Percentiles rank a stretch among this genome's conserved stretches.
Conservation (phyloP, 805 yeast species). For the Babjeviella inositovora region DNA sequence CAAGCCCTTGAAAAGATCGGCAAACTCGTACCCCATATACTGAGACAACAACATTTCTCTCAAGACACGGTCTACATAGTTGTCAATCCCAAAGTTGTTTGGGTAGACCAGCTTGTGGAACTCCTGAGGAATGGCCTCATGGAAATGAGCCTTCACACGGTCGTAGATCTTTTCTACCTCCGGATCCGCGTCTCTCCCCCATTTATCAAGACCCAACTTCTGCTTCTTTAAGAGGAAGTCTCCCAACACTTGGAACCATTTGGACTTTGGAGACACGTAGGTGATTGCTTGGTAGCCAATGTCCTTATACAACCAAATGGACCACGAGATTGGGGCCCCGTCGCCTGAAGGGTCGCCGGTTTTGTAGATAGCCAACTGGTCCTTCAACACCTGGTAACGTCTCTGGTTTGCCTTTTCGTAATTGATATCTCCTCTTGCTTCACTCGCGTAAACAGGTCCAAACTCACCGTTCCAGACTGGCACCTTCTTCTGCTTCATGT, state of each 20-base stretch:
- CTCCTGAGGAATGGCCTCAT: constrained; percentile 20
- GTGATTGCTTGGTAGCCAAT: constrained; percentile 34
- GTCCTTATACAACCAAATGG: constrained; percentile 37
- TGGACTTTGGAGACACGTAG: constrained; percentile 24
- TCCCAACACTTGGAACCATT: constrained; percentile 23
- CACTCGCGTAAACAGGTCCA: constrained; percentile 31
- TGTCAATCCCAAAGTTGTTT: constrained; percentile 15
- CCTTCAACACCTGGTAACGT: constrained; percentile 23
- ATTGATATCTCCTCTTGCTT: constrained; percentile 21
- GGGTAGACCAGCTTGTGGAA: constrained; percentile 23
- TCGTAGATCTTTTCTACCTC: constrained; percentile 17
- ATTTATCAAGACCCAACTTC: constrained; percentile 25
- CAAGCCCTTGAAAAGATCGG: constrained; percentile 22
- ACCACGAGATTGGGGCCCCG: constrained; percentile 26
- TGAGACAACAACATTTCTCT: constrained; percentile 26
- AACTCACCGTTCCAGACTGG: constrained; percentile 42
- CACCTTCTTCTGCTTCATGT: constrained; percentile 17
- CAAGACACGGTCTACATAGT: constrained; percentile 18
- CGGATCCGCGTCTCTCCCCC: constrained; percentile 31
- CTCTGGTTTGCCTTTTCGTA: constrained; percentile 17
- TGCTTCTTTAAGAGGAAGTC: constrained; percentile 24
- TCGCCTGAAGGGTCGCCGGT: constrained; percentile 32
- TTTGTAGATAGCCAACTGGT: constrained; percentile 25
- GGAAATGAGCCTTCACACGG: constrained; percentile 17
- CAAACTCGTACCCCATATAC: constrained; percentile 24